A percentile compares a stretch with the other conserved stretches of the same genome.
phyloP scores from a whole-genome alignment of 352 stramenopile genomes.

The Pythium phragmitis region DNA sequence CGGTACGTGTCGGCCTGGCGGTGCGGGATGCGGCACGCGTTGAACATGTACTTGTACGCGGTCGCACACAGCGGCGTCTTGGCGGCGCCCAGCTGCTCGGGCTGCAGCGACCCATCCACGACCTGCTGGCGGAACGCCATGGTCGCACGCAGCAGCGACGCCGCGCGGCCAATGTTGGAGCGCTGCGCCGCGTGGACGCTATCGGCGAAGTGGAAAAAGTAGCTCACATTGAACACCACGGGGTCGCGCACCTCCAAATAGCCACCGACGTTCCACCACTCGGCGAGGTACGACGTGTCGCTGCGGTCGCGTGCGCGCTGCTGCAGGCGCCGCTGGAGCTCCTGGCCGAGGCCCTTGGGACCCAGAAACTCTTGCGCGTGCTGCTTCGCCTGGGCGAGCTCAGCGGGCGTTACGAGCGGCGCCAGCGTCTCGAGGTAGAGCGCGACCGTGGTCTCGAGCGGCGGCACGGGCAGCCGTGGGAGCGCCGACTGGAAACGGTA shows the following conservation, averaged over 20 bases:
- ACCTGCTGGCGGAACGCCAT: slow-evolving; percentile 91
- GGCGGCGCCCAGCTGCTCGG: slow-evolving; percentile 88
- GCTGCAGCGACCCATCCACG: slow-evolving; percentile 75
- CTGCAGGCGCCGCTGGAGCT: slow-evolving; percentile 75
- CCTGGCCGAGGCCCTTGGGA: slow-evolving; percentile 51
- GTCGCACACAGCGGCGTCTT: slow-evolving; percentile 91
- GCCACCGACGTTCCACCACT: slow-evolving; percentile 81
- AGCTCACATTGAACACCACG: slow-evolving; percentile 89
- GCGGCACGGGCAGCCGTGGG: slow-evolving; percentile 89
- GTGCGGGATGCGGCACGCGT: slow-evolving; percentile 91
- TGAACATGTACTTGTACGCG: slow-evolving; percentile 96
- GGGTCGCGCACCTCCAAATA: slow-evolving; percentile 80
- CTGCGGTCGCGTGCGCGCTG: slow-evolving; percentile 47
- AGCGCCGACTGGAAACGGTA: slow-evolving; percentile 87
- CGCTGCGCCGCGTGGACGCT: slow-evolving; percentile 55
- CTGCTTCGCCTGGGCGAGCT: slow-evolving; percentile 73
- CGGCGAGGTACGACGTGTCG: slow-evolving; percentile 70
- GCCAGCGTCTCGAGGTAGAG: slow-evolving; percentile 89
- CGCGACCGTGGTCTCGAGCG: slow-evolving; percentile 86
- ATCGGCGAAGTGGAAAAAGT: slow-evolving; percentile 87
- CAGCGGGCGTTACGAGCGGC: slow-evolving; percentile 70
- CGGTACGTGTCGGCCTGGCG: slow-evolving; percentile 69
- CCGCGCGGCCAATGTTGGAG: slow-evolving; percentile 65
- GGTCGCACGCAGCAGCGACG: slow-evolving; percentile 82
- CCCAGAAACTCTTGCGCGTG: slow-evolving; percentile 73